Evolutionary conservation across 2,329 filamentous ascomycete genomes (phyloP).

Genomic region (Colletotrichum tabaci): DNA sequence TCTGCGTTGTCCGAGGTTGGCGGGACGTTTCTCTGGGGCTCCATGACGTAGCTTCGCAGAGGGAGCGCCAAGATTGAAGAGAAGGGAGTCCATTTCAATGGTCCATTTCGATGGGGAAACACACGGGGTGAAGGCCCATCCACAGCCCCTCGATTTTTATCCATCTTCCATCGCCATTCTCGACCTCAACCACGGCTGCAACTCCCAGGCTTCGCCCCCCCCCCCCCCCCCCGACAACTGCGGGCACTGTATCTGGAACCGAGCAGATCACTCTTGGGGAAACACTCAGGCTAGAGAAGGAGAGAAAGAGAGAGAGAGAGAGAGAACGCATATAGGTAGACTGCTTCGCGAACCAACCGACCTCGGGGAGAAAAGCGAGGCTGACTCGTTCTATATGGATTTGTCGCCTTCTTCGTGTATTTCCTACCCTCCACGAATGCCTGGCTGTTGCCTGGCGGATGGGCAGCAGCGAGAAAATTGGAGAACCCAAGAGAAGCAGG

Average conservation of each 20-base stretch:
- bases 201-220: not conserved
- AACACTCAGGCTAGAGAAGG: not conserved
- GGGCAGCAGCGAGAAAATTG: not conserved
- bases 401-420: not conserved
- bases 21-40: conserved; percentile 10
- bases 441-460: too few relatives aligned
- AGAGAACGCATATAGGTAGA: not conserved
- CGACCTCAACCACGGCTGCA: not conserved
- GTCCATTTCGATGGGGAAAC: not conserved
- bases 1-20: not conserved
- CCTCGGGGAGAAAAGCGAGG: not conserved
- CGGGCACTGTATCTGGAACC: not conserved
- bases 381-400: not conserved
- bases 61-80: not conserved
- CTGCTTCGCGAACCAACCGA: too few relatives aligned
- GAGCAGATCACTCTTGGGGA: not conserved
- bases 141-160: not conserved
- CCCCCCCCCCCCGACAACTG: not conserved
- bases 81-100: not conserved
- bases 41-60: conserved; percentile 8
- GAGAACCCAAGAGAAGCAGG: not conserved
- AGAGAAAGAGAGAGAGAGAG: not conserved
- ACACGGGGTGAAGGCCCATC: not conserved
- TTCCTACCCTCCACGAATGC: too few relatives aligned
- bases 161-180: too few relatives aligned